phyloP scores from a whole-genome alignment of 1,284 basidiomycete genomes.

The Fistulina hepatica region DNA sequence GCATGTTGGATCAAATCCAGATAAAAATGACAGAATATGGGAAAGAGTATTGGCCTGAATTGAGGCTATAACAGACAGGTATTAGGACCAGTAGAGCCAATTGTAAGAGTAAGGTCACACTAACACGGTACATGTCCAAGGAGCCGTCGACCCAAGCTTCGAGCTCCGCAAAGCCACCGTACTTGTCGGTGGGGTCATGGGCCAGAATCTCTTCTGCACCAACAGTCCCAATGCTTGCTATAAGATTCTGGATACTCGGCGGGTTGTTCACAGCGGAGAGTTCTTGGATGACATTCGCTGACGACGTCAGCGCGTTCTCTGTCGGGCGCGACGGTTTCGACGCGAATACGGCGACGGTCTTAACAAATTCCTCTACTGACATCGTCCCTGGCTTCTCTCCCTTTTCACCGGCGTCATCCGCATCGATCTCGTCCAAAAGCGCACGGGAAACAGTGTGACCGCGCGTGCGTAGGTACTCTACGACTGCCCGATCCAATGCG shows the following conservation, averaged over 20 bases:
- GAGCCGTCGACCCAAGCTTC: slow-evolving; percentile 93
- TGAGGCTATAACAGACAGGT: slow-evolving; percentile 55
- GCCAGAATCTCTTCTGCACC: slow-evolving; percentile 77
- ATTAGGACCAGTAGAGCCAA: slow-evolving; percentile 6
- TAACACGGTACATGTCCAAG: slow-evolving; percentile 73
- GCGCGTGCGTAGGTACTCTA: slow-evolving; percentile 77
- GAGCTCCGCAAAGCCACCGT: slow-evolving; percentile 77
- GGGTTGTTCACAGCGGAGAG: slow-evolving; percentile 53
- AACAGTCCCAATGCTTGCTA: slow-evolving; percentile 62
- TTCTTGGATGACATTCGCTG: slow-evolving; percentile 52
- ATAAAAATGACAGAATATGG: slow-evolving; percentile 96
- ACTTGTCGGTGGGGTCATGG: slow-evolving; percentile 81
- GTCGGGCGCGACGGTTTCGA: slow-evolving; percentile 52
- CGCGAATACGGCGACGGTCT: slow-evolving; percentile 52
- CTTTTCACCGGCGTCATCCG: slow-evolving; percentile 42
- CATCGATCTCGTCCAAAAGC: slow-evolving; percentile 61
- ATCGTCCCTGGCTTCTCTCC: slow-evolving; percentile 43
- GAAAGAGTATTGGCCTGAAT: slow-evolving; percentile 86
- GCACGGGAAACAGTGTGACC: slow-evolving; percentile 67
- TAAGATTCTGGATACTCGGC: slow-evolving; percentile 59
- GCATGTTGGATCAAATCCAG: slow-evolving; percentile 88
- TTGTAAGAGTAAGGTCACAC: slow-evolving; percentile 18
- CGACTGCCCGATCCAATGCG: slow-evolving; percentile 51
- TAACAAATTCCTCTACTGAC: slow-evolving; percentile 54
- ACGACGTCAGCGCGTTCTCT: slow-evolving; percentile 59